Conservation (phyloP, 2,329 filamentous ascomycete genomes). For the Arthrobotrys pseudoclavata region DNA sequence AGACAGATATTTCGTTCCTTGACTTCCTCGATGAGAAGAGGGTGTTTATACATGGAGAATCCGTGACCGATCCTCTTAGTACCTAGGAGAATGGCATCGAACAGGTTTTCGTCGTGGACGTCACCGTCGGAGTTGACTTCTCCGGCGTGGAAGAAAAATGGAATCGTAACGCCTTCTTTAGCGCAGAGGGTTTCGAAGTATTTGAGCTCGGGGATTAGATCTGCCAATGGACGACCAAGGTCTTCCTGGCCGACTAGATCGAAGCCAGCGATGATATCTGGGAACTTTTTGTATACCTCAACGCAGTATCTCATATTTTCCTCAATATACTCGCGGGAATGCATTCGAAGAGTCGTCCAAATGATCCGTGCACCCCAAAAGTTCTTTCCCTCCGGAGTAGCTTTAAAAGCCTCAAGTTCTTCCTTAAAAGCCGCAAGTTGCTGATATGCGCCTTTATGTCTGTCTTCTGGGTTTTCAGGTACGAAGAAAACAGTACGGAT, state of each 20-base stretch:
- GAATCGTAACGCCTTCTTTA: constrained; percentile 82
- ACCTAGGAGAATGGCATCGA: constrained; percentile 87
- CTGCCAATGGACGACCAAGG: constrained; percentile 78
- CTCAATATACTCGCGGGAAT: constrained; percentile 76
- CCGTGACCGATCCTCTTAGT: constrained; percentile 91
- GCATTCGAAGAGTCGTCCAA: constrained; percentile 80
- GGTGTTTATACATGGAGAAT: constrained; percentile 91
- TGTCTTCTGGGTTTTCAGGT: constrained; percentile 55
- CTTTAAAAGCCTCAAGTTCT: constrained; percentile 81
- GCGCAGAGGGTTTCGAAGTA: constrained; percentile 92
- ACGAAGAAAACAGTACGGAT: constrained; percentile 78
- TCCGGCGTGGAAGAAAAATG: constrained; percentile 96
- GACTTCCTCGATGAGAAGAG: constrained; percentile 86
- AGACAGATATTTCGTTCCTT: constrained; percentile 89
- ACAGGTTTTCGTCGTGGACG: constrained; percentile 84
- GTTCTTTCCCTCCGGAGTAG: constrained; percentile 75
- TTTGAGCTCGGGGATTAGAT: constrained; percentile 86
- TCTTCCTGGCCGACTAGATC: constrained; percentile 93
- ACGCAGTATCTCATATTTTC: constrained; percentile 91
- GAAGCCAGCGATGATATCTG: constrained; percentile 85
- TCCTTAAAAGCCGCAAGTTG: constrained; percentile 82
- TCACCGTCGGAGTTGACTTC: constrained; percentile 86
- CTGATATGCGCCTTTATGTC: constrained; percentile 67
- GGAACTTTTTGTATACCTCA: constrained; percentile 81
- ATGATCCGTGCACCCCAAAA: constrained; percentile 91